Percentiles rank a stretch among this genome's conserved stretches.
These are phyloP conservation scores for Stylonectria norvegica DNA, from an alignment of 2,329 filamentous ascomycete genomes.

Conservation along the genomic window DNA sequence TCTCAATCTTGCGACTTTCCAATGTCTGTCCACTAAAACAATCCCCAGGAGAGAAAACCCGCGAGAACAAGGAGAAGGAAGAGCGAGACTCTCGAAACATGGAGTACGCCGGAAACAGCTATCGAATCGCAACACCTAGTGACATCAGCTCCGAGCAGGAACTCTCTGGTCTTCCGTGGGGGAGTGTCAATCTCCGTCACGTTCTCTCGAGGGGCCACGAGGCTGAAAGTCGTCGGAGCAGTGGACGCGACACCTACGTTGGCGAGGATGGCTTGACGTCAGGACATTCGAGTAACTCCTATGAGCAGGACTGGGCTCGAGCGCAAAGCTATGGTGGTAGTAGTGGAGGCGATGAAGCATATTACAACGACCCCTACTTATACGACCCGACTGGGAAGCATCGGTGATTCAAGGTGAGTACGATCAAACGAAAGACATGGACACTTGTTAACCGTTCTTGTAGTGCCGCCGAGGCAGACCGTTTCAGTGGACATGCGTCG, in stretches of 20 bases:
- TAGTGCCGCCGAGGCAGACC: neutral
- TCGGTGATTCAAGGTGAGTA: constrained; percentile 13
- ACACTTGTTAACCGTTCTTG: too few relatives aligned
- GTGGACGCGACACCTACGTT: constrained; percentile 35
- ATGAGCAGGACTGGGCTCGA: constrained; percentile 25
- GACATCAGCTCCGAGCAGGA: constrained; percentile 51
- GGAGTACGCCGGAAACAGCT: constrained; percentile 60
- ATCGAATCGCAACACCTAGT: constrained; percentile 56
- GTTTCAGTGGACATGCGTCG: too few relatives aligned
- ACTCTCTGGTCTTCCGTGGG: constrained; percentile 69
- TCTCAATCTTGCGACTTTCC: too few relatives aligned
- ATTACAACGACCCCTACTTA: constrained; percentile 31
- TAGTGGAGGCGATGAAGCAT: constrained; percentile 33
- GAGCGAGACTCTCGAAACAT: constrained; percentile 63
- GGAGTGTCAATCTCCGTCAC: constrained; percentile 60
- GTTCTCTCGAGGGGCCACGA: constrained; percentile 51
- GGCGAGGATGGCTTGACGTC: constrained; percentile 34
- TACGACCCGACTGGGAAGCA: constrained; percentile 25
- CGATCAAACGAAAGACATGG: neutral
- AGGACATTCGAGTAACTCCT: constrained; percentile 27
- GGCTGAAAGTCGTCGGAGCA: constrained; percentile 42
- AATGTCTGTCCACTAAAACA: neutral
- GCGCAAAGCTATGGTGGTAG: constrained; percentile 32
- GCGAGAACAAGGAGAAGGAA: constrained; percentile 62
- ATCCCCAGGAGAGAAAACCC: constrained; percentile 63